Conservation (phyloP, 2,329 filamentous ascomycete species). For the Grosmannia serpens region DNA sequence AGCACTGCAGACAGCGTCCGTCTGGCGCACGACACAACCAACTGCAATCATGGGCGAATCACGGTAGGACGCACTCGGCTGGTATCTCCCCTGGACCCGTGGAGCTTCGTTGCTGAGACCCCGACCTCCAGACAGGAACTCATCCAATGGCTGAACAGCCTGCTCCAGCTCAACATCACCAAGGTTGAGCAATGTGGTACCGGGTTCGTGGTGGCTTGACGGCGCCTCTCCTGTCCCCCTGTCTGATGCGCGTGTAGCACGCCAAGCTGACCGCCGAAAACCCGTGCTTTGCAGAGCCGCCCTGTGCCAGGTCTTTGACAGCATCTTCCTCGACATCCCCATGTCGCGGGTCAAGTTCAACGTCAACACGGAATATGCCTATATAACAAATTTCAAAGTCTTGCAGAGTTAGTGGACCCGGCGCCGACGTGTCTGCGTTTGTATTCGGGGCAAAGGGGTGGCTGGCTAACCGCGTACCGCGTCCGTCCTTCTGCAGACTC, state of each 20-base stretch:
- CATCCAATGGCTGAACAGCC: slow-evolving; percentile 91
- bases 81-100: not conserved
- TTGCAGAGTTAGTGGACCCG: slow-evolving; percentile 66
- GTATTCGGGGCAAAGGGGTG: not conserved
- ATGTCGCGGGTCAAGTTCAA: slow-evolving; percentile 98
- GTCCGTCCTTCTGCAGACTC: slow-evolving; percentile 40
- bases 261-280: not conserved
- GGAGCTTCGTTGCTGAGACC: not conserved
- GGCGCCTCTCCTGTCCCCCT: slow-evolving; percentile 7
- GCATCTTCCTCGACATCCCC: slow-evolving; percentile 89
- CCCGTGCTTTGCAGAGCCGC: slow-evolving; percentile 55
- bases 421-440: not conserved
- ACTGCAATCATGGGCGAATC: slow-evolving; percentile 13
- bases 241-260: not conserved
- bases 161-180: slow-evolving; percentile 93
- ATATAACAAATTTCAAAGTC: slow-evolving; percentile 97
- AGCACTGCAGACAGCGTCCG: not conserved
- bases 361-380: slow-evolving; percentile 91
- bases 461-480: not conserved
- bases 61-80: slow-evolving; percentile 5
- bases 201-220: slow-evolving; percentile 48
- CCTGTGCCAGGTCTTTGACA: slow-evolving; percentile 95
- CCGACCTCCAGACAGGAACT: slow-evolving; percentile 72
- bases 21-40: not conserved
- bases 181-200: slow-evolving; percentile 97